Conservation (phyloP, 345 rosid species). For the Lepidium africanum region DNA sequence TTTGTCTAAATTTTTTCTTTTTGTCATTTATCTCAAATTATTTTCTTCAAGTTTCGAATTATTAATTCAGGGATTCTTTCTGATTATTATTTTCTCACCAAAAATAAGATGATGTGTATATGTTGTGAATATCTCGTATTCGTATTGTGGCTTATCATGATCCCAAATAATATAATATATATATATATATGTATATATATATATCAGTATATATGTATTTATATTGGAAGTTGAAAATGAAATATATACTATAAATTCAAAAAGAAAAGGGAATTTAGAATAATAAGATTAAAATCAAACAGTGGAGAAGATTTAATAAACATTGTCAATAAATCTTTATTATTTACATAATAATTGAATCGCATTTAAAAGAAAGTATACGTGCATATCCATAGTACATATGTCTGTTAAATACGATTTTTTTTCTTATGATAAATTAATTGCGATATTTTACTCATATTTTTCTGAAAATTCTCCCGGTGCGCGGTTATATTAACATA, state of each 20-base stretch:
- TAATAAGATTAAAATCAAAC: background rate
- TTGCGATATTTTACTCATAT: background rate
- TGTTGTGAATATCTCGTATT: background rate
- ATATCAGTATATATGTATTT: no score
- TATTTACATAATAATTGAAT: background rate
- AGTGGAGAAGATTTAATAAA: background rate
- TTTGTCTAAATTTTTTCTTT: background rate
- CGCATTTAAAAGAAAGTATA: background rate
- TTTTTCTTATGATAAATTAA: no score
- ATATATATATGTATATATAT: no score
- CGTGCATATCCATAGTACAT: background rate
- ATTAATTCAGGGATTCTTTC: background rate
- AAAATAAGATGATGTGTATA: no score
- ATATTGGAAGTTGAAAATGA: no score
- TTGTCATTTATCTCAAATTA: background rate
- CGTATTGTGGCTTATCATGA: background rate
- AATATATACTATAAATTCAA: background rate
- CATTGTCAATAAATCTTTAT: background rate
- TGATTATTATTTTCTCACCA: background rate
- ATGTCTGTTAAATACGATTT: background rate
- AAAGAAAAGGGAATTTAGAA: background rate
- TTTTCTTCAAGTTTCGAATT: background rate
- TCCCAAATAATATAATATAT: background rate
- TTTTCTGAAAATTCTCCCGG: background rate
- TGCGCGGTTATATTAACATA: background rate